Evolutionary conservation across 495 filamentous ascomycete genomes (phyloP).

Genomic region (Clohesyomyces aquaticus): DNA sequence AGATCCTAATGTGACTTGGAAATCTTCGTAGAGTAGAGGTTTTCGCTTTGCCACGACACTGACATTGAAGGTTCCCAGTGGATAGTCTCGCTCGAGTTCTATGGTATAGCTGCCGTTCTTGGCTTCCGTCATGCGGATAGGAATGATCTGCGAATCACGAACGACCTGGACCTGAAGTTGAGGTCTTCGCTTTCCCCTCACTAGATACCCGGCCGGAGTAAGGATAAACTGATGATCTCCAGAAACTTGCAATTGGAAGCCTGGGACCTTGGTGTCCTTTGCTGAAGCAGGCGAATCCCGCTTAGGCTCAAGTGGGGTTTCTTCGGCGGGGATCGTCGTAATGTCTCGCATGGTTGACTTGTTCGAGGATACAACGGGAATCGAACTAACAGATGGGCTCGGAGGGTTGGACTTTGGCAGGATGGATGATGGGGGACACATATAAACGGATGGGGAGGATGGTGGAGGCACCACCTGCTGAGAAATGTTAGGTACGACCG

Average conservation of each 20-base stretch:
- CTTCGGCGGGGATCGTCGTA: not conserved
- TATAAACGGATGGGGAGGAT: not conserved
- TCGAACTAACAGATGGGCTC: not conserved
- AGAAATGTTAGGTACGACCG: not conserved
- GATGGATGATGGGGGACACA: slow-evolving; percentile 2
- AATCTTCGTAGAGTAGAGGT: slow-evolving; percentile 57
- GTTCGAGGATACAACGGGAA: not conserved
- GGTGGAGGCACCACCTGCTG: not conserved
- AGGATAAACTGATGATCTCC: slow-evolving; percentile 66
- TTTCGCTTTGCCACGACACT: slow-evolving; percentile 59
- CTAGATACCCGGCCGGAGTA: slow-evolving; percentile 57
- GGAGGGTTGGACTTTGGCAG: too few relatives aligned
- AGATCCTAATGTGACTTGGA: slow-evolving; percentile 63
- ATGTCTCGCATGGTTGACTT: not conserved
- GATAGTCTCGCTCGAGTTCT: slow-evolving; percentile 60
- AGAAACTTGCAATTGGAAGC: slow-evolving; percentile 64
- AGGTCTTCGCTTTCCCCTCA: slow-evolving; percentile 51
- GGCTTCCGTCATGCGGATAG: slow-evolving; percentile 56
- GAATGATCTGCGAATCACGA: slow-evolving; percentile 51
- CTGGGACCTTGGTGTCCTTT: slow-evolving; percentile 48
- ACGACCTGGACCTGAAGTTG: slow-evolving; percentile 58
- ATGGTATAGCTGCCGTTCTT: slow-evolving; percentile 64
- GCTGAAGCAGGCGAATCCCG: not conserved
- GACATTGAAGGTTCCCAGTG: slow-evolving; percentile 62
- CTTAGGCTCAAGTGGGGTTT: slow-evolving; percentile 1